Conservation (phyloP, 176 grass and related monocot genomes). For the Hyparrhenia diplandra region DNA sequence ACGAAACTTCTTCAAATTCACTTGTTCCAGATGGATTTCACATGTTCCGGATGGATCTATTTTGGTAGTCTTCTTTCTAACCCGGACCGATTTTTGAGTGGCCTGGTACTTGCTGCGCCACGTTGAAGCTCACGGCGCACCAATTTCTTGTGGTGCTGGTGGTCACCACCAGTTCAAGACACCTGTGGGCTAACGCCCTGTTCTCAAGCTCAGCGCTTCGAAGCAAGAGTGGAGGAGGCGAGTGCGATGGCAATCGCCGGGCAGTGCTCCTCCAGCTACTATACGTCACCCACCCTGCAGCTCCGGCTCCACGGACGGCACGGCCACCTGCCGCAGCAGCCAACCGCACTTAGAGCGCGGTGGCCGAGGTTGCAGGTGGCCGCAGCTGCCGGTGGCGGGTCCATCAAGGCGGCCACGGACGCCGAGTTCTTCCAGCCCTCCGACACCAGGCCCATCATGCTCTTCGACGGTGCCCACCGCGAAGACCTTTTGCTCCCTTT, state of each 20-base stretch:
- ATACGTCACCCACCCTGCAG: conserved; percentile 1
- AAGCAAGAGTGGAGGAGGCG: not conserved
- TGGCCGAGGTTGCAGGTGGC: conserved; percentile 11
- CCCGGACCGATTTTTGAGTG: not conserved
- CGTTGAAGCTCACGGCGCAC: not conserved
- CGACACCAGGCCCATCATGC: conserved; percentile 78
- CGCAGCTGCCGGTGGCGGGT: not conserved
- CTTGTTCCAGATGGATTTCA: too few species aligned
- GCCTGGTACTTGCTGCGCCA: conserved; percentile 16
- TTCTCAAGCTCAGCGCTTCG: not conserved
- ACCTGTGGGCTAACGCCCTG: not conserved
- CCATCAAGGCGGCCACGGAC: conserved; percentile 49
- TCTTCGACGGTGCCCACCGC: conserved; percentile 73
- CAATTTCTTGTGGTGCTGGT: not conserved
- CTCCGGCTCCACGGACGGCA: not conserved
- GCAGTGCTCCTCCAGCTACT: conserved; percentile 2
- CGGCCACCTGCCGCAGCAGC: not conserved
- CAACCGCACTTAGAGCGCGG: not conserved
- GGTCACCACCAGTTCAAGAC: not conserved
- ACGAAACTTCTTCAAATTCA: too few species aligned
- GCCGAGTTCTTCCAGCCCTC: conserved; percentile 66
- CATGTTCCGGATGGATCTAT: too few species aligned
- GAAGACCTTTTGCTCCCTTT: not conserved
- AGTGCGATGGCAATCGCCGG: conserved; percentile 6
- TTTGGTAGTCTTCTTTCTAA: too few species aligned